Evolutionary conservation across 1,139 yeast species (phyloP).

Genomic region (Scheffersomyces illinoinensis): DNA sequence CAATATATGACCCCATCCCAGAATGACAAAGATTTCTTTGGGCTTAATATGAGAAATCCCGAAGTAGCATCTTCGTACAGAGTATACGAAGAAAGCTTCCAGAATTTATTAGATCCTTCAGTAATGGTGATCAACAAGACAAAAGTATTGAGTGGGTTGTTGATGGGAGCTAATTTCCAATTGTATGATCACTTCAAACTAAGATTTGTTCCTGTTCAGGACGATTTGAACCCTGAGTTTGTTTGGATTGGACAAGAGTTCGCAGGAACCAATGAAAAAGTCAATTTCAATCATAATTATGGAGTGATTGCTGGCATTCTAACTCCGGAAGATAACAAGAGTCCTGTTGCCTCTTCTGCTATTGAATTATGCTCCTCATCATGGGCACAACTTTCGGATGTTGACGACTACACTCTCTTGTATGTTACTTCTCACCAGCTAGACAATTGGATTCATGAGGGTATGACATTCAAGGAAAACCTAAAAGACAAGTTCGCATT

Average conservation of each 20-base stretch:
- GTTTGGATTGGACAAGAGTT: conserved; percentile 39
- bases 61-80: conserved; percentile 10
- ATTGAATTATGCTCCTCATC: conserved; percentile 40
- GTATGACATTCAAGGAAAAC: conserved; percentile 11
- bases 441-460: conserved; percentile 26
- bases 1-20: conserved; percentile 23
- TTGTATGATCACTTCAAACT: conserved; percentile 21
- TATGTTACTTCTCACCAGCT: conserved; percentile 38
- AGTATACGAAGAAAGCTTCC: conserved; percentile 25
- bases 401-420: conserved; percentile 24
- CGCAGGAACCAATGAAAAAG: conserved; percentile 22
- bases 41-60: conserved; percentile 10
- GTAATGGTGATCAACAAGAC: conserved; percentile 32
- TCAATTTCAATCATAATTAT: conserved; percentile 26
- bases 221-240: conserved; percentile 22
- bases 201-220: conserved; percentile 18
- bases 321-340: conserved; percentile 28
- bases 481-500: conserved; percentile 17
- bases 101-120: conserved; percentile 28
- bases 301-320: conserved; percentile 35
- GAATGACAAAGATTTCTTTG: conserved; percentile 21
- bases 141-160: conserved; percentile 27
- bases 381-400: conserved; percentile 36
- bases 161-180: conserved; percentile 29
- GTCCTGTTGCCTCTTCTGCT: neutral